A percentile compares a stretch with the other conserved stretches of the same genome.
Conservation (phyloP, 2,329 filamentous ascomycete genomes). For the Ophiostoma ulmi region DNA sequence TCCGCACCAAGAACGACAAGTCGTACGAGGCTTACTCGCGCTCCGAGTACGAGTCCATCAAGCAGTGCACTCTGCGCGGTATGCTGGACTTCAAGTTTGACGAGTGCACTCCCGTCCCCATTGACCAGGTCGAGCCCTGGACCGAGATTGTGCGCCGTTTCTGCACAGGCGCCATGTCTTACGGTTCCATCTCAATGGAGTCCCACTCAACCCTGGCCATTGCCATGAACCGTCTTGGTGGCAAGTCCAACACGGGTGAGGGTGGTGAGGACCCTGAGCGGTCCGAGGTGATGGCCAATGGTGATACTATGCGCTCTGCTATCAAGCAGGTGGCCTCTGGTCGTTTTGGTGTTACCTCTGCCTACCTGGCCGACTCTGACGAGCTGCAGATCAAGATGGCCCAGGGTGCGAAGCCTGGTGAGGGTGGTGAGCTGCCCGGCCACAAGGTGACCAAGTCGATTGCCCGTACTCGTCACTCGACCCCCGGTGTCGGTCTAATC, state of each 20-base stretch:
- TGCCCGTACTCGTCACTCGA: conserved; percentile 90
- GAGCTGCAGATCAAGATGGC: conserved; percentile 99
- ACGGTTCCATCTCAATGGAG: conserved; percentile 97
- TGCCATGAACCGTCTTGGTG: conserved; percentile 93
- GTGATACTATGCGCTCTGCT: conserved; percentile 92
- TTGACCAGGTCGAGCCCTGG: conserved; percentile 97
- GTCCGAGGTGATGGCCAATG: conserved; percentile 78
- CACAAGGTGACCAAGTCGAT: conserved; percentile 96
- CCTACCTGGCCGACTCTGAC: conserved; percentile 90
- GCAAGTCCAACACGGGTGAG: conserved; percentile 96
- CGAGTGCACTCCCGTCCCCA: conserved; percentile 74
- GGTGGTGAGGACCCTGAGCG: conserved; percentile 94
- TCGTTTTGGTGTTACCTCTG: conserved; percentile 91
- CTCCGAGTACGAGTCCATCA: conserved; percentile 92
- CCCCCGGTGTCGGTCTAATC: conserved; percentile 91
- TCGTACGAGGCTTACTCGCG: conserved; percentile 95
- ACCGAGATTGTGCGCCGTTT: conserved; percentile 95
- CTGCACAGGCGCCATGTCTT: conserved; percentile 97
- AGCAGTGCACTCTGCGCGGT: conserved; percentile 89
- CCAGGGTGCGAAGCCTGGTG: conserved; percentile 94
- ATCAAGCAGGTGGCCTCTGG: conserved; percentile 98
- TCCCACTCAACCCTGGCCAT: conserved; percentile 93
- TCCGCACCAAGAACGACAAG: conserved; percentile 95
- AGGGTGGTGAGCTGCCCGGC: conserved; percentile 92
- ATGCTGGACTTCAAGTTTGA: conserved; percentile 96